Conservation (phyloP, 116 monocot species). For the Trichopus zeylanicus region DNA sequence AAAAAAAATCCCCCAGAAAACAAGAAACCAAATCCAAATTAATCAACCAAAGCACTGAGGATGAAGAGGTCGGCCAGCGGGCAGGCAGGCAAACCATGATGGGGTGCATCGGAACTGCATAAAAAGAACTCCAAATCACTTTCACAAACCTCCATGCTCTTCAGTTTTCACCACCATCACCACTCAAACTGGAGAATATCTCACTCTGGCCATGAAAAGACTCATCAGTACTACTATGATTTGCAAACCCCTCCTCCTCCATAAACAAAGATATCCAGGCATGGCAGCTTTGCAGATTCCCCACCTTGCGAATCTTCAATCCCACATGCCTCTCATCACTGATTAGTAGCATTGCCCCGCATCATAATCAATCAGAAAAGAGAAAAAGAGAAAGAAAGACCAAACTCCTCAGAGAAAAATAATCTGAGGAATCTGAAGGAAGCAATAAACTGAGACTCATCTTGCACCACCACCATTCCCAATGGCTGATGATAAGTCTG, state of each 20-base stretch:
- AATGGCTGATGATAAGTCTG: background rate
- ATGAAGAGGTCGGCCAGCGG: too few relatives aligned
- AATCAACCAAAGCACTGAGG: too few relatives aligned
- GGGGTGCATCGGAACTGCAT: too few relatives aligned
- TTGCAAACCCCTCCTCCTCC: conserved; percentile 9
- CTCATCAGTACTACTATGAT: conserved; percentile 11
- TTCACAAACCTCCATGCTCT: too few relatives aligned
- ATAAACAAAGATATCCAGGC: conserved; percentile 1
- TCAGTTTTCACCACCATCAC: background rate
- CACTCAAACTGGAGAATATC: background rate
- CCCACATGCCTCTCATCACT: conserved; percentile 14
- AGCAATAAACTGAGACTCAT: conserved; percentile 7
- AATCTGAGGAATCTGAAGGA: conserved; percentile 49
- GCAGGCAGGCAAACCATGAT: too few relatives aligned
- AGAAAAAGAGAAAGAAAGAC: conserved; percentile 4
- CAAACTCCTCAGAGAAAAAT: conserved; percentile 44
- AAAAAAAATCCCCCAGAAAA: background rate
- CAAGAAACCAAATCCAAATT: background rate
- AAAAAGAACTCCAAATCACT: too few relatives aligned
- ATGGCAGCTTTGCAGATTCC: conserved; percentile 12
- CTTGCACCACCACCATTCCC: background rate
- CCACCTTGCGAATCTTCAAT: conserved; percentile 31
- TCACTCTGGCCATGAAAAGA: background rate
- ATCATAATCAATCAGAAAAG: conserved; percentile 8
- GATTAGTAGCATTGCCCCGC: conserved; percentile 12